These are phyloP conservation scores for Podaxis sp. DNA, from an alignment of 768 basidiomycete species.

Conservation along the genomic window DNA sequence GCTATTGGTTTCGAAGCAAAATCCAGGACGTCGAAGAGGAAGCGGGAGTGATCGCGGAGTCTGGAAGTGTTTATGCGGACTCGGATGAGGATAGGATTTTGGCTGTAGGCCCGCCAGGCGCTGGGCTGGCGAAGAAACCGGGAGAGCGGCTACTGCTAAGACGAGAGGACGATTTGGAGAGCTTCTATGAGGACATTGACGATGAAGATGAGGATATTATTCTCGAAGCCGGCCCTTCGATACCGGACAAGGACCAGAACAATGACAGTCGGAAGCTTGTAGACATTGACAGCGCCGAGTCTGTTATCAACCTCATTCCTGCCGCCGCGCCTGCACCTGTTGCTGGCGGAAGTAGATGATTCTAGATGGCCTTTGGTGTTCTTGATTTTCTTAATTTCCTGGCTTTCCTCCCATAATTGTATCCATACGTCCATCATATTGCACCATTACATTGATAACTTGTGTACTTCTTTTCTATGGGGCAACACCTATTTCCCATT, in stretches of 20 bases:
- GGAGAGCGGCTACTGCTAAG: conserved; percentile 27
- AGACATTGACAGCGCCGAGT: conserved; percentile 1
- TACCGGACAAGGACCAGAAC: background rate
- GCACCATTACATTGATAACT: background rate
- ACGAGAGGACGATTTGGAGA: conserved; percentile 29
- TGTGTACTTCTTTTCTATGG: background rate
- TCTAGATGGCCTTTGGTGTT: too few species aligned
- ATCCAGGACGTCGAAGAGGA: conserved; percentile 41
- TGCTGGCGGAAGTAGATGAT: conserved; percentile 2
- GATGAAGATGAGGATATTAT: conserved; percentile 70
- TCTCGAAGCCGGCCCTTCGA: conserved; percentile 64
- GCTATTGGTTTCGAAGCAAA: conserved; percentile 77
- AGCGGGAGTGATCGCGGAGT: conserved; percentile 21
- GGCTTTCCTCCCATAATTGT: background rate
- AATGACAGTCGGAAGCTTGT: background rate
- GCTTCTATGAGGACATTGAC: conserved; percentile 32
- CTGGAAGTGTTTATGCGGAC: conserved; percentile 27
- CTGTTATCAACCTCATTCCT: background rate
- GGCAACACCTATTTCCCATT: background rate
- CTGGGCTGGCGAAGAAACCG: conserved; percentile 38
- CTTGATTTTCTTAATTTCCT: background rate
- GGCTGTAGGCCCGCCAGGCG: conserved; percentile 52
- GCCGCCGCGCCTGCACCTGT: background rate
- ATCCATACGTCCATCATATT: background rate
- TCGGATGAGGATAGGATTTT: conserved; percentile 46